phyloP scores from a whole-genome alignment of 2,329 filamentous ascomycete genomes.

The Fusarium sp. region DNA sequence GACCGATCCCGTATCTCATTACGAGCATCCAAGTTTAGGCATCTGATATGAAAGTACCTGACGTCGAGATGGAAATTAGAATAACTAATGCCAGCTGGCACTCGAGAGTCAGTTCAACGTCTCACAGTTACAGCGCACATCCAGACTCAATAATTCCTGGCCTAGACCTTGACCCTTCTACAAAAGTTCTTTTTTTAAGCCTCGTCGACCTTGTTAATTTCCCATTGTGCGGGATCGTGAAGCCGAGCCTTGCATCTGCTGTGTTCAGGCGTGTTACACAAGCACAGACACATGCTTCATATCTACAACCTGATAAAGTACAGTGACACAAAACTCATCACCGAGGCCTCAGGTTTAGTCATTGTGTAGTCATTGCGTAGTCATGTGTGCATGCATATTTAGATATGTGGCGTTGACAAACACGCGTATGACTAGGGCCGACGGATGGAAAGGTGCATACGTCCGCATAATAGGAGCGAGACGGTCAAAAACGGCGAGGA shows the following conservation, averaged over 20 bases:
- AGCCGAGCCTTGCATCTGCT: neutral
- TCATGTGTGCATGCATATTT: neutral
- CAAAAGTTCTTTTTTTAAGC: slow-evolving; percentile 9
- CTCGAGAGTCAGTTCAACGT: slow-evolving; percentile 26
- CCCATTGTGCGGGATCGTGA: slow-evolving; percentile 11
- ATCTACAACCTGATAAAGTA: slow-evolving; percentile 13
- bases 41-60: neutral
- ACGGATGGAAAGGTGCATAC: slow-evolving; percentile 24
- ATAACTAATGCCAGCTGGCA: neutral
- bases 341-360: neutral
- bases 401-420: slow-evolving; percentile 15
- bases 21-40: neutral
- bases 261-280: slow-evolving; percentile 15
- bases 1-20: neutral
- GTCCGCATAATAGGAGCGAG: neutral
- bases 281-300: slow-evolving; percentile 30
- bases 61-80: neutral
- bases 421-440: slow-evolving; percentile 9
- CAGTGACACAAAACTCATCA: slow-evolving; percentile 3
- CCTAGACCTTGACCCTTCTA: neutral
- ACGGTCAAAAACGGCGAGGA: neutral
- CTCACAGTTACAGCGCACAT: slow-evolving; percentile 18
- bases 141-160: neutral
- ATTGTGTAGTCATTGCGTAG: neutral
- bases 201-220: neutral